Conservation (phyloP, 495 filamentous ascomycete genomes). For the Tuber umbilicatum region DNA sequence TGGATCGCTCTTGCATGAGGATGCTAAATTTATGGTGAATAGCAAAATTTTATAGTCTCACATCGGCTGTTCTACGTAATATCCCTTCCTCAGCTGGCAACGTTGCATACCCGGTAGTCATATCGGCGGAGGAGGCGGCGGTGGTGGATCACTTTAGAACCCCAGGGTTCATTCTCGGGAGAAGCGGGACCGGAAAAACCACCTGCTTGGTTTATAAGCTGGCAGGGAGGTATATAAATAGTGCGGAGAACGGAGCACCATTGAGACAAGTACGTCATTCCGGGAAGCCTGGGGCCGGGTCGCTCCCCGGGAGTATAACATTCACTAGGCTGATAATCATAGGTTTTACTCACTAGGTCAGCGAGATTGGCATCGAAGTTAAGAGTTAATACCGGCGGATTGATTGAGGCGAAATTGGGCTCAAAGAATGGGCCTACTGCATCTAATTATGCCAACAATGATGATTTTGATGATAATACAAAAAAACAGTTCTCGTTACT, state of each 20-base stretch:
- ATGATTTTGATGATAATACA: conserved; percentile 16
- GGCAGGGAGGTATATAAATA: conserved; percentile 27
- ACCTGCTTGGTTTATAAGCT: conserved; percentile 47
- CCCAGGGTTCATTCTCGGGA: conserved; percentile 45
- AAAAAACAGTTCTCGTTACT: conserved; percentile 21
- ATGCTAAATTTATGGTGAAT: neutral
- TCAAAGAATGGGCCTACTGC: neutral
- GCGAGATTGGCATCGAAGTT: conserved; percentile 43
- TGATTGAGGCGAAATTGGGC: conserved; percentile 37
- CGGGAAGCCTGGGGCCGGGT: no score
- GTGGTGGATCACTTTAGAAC: conserved; percentile 43
- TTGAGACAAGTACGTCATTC: conserved; percentile 42
- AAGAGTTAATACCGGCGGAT: conserved; percentile 36
- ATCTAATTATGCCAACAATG: neutral
- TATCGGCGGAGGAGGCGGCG: conserved; percentile 42
- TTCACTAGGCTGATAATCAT: neutral
- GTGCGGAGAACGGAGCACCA: conserved; percentile 8
- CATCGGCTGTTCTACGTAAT: conserved; percentile 12
- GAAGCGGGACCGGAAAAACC: conserved; percentile 49
- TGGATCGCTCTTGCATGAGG: conserved; percentile 24
- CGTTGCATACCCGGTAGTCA: conserved; percentile 45
- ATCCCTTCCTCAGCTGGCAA: neutral
- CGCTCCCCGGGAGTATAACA: neutral
- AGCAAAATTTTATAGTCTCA: conserved; percentile 27
- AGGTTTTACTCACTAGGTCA: conserved; percentile 48